phyloP scores from a whole-genome alignment of 208 protist genomes.

The Tritrichomonas musculus region DNA sequence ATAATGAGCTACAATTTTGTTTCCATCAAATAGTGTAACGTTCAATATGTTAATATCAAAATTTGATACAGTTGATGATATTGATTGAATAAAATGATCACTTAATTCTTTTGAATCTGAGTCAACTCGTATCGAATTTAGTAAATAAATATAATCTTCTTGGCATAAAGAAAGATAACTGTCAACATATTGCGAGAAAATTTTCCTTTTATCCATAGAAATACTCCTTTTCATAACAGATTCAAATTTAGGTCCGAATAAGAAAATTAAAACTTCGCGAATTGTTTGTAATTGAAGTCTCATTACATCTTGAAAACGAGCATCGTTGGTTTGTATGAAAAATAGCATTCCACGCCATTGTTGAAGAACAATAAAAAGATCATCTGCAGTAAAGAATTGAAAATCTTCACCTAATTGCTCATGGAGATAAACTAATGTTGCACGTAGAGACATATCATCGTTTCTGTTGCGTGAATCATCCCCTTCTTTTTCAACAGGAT shows the following conservation, averaged over 20 bases:
- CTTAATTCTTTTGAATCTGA: not conserved
- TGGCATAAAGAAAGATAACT: not conserved
- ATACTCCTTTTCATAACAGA: conserved; percentile 8
- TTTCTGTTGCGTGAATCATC: not conserved
- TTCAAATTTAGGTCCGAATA: conserved; percentile 28
- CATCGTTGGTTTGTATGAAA: not conserved
- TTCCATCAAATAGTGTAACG: not conserved
- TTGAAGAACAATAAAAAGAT: conserved; percentile 19
- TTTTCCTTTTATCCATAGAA: not conserved
- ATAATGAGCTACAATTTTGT: not conserved
- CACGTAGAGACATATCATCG: not conserved
- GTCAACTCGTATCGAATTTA: not conserved
- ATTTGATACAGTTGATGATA: not conserved
- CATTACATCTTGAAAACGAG: not conserved
- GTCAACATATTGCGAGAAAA: not conserved
- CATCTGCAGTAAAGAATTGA: conserved; percentile 11
- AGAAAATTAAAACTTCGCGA: not conserved
- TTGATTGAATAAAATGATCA: not conserved
- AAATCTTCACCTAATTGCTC: conserved; percentile 22
- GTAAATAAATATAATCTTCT: not conserved
- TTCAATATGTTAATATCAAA: not conserved
- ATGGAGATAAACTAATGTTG: not conserved
- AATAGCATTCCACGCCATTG: conserved; percentile 12
- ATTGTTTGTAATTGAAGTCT: not conserved
- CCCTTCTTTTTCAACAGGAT: not conserved